Percentiles rank a stretch among this genome's conserved stretches.
phyloP scores from a whole-genome alignment of 768 basidiomycete species.

The Calocera viscosa region DNA sequence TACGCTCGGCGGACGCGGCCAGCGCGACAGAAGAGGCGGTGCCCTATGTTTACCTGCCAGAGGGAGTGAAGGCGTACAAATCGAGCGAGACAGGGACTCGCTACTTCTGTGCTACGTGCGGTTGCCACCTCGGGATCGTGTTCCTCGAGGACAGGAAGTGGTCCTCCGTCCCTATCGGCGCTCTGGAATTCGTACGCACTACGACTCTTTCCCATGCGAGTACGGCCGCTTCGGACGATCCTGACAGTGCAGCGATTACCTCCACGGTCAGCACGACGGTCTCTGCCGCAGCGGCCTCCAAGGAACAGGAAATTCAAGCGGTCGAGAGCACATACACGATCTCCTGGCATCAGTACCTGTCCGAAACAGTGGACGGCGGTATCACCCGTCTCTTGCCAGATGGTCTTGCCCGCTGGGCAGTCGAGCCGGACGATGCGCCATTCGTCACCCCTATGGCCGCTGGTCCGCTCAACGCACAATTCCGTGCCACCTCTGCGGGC shows the following conservation, averaged over 20 bases:
- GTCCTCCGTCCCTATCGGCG: background rate
- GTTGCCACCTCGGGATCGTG: background rate
- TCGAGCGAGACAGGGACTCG: background rate
- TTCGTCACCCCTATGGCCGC: background rate
- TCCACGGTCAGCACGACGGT: no score
- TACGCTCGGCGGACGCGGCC: background rate
- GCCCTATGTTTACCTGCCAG: background rate
- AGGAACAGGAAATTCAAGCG: background rate
- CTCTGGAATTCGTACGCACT: background rate
- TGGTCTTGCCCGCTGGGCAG: background rate
- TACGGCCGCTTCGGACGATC: no score
- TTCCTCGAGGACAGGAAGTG: background rate
- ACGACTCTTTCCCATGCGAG: no score
- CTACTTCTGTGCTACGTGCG: background rate
- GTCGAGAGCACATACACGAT: background rate
- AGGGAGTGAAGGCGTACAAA: background rate
- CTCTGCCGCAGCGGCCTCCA: background rate
- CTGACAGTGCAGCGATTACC: no score
- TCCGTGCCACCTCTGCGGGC: background rate
- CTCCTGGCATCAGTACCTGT: background rate
- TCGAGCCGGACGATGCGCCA: background rate
- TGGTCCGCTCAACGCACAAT: background rate
- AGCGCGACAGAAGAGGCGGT: background rate
- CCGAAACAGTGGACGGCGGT: background rate
- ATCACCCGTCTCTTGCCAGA: background rate